phyloP scores from a whole-genome alignment of 78 protist species.

The Dictyostelium citrinum region DNA sequence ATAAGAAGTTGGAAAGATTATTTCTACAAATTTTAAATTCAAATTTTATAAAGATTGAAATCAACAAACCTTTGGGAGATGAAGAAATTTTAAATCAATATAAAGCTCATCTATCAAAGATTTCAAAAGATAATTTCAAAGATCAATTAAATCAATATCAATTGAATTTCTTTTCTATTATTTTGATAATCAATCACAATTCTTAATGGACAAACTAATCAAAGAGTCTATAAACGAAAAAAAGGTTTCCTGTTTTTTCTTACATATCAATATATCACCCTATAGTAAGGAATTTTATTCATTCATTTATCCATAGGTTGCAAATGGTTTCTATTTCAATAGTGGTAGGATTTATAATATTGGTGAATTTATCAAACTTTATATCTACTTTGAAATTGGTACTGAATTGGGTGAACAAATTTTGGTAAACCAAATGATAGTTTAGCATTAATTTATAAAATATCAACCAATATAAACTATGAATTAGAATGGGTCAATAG shows the following conservation, averaged over 20 bases:
- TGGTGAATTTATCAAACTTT: background rate
- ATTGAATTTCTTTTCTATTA: background rate
- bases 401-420: background rate
- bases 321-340: constrained; percentile 30
- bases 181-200: background rate
- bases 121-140: background rate
- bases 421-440: background rate
- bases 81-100: background rate
- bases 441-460: background rate
- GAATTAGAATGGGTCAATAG: background rate
- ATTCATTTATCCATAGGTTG: constrained; percentile 36
- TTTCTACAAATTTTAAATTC: background rate
- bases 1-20: background rate
- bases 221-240: background rate
- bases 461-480: background rate
- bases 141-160: background rate
- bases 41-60: background rate
- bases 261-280: background rate
- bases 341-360: background rate
- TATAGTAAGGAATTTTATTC: background rate
- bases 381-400: constrained; percentile 52
- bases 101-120: background rate
- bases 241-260: background rate
- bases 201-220: background rate
- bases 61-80: background rate